Evolutionary conservation across 148 eudicot genomes (phyloP).

Genomic region (Bassia scoparia): DNA sequence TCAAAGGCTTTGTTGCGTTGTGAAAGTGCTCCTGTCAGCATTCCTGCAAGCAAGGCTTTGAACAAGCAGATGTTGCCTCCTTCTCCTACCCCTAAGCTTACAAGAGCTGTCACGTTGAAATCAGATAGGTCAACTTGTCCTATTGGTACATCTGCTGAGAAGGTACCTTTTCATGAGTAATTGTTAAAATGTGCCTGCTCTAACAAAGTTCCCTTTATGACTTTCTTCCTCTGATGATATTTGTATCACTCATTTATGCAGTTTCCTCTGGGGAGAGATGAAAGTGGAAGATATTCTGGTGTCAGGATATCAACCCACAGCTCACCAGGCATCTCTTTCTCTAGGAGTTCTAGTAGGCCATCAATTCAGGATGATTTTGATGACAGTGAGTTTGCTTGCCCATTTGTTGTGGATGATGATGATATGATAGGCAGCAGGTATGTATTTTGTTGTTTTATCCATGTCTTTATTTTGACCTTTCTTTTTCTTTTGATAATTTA

Average conservation of each 20-base stretch:
- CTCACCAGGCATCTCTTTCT: constrained; percentile 61
- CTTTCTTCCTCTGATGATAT: background rate
- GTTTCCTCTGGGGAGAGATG: constrained; percentile 58
- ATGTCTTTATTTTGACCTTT: background rate
- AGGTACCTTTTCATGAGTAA: constrained; percentile 39
- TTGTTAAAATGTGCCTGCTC: background rate
- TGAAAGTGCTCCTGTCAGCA: constrained; percentile 78
- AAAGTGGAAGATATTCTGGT: constrained; percentile 47
- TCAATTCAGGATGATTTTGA: constrained; percentile 72
- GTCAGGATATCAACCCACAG: constrained; percentile 45
- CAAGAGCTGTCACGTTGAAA: constrained; percentile 42
- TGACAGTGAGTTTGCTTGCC: constrained; percentile 76
- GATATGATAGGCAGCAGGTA: constrained; percentile 67
- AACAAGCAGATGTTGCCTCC: constrained; percentile 48
- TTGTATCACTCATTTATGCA: constrained; percentile 28
- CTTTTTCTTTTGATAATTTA: constrained; percentile 1
- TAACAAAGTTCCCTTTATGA: background rate
- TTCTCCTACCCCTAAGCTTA: constrained; percentile 57
- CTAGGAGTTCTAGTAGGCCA: constrained; percentile 74
- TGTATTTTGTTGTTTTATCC: background rate
- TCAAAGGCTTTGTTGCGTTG: constrained; percentile 51
- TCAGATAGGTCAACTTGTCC: constrained; percentile 42
- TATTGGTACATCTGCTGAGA: constrained; percentile 46
- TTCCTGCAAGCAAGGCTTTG: constrained; percentile 51
- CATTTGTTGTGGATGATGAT: constrained; percentile 72